A percentile compares a stretch with the other conserved stretches of the same genome.
These are phyloP conservation scores for Gaertneriomyces sp. DNA, from an alignment of 192 early-diverging fungal species.

Conservation along the genomic window DNA sequence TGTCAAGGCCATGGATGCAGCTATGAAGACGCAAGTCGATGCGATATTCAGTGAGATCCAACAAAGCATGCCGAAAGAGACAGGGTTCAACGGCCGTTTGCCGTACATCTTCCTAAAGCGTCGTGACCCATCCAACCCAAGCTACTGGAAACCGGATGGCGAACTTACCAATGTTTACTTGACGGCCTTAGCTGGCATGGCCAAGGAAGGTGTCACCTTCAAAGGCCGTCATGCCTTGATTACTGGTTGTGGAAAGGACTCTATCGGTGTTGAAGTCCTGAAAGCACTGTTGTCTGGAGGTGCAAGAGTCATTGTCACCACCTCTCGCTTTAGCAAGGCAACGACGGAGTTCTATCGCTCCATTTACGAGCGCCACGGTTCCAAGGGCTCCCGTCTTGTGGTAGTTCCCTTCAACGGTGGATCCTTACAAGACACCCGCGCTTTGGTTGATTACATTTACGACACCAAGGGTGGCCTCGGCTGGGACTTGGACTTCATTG, in stretches of 20 bases:
- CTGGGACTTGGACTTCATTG: conserved; percentile 92
- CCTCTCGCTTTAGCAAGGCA: conserved; percentile 78
- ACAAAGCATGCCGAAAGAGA: conserved; percentile 19
- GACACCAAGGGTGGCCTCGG: conserved; percentile 65
- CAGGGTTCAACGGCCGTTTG: conserved; percentile 21
- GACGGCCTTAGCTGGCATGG: conserved; percentile 75
- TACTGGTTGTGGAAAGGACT: conserved; percentile 86
- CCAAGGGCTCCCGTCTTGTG: conserved; percentile 76
- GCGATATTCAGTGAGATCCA: conserved; percentile 42
- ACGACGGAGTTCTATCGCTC: conserved; percentile 81
- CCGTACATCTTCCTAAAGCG: conserved; percentile 54
- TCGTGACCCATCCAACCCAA: conserved; percentile 52
- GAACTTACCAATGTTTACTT: conserved; percentile 76
- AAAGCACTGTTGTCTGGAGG: conserved; percentile 82
- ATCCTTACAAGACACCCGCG: conserved; percentile 75
- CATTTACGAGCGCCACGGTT: conserved; percentile 86
- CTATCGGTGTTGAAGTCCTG: conserved; percentile 83
- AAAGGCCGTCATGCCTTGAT: conserved; percentile 81
- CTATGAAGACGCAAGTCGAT: conserved; percentile 28
- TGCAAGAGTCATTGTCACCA: conserved; percentile 84
- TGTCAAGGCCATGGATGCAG: conserved; percentile 27
- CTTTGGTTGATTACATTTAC: conserved; percentile 88
- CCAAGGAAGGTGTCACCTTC: conserved; percentile 79
- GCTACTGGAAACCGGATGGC: conserved; percentile 80
- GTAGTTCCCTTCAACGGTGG: conserved; percentile 95